These are phyloP conservation scores for Castanea sativa DNA, from an alignment of 306 rosid species.

Conservation along the genomic window DNA sequence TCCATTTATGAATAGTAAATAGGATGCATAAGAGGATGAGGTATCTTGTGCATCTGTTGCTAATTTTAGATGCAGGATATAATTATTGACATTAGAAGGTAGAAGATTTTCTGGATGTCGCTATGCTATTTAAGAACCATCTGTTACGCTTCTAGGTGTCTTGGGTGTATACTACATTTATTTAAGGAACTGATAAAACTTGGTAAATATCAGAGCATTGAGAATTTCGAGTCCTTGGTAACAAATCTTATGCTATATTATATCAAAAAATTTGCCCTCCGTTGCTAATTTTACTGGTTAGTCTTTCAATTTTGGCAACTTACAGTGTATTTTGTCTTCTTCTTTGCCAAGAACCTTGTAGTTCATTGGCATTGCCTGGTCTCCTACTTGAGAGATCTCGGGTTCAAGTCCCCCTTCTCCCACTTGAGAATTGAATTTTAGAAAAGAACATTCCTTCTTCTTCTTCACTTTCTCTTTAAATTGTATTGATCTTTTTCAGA, in stretches of 20 bases:
- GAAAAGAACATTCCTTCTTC: too few species aligned
- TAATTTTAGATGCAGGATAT: too few species aligned
- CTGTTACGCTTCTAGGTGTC: not conserved
- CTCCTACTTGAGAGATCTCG: too few species aligned
- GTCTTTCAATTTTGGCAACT: not conserved
- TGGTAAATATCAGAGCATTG: not conserved
- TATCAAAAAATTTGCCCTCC: not conserved
- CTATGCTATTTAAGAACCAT: not conserved
- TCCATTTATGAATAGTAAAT: not conserved
- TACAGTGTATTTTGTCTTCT: not conserved
- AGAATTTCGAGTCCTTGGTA: not conserved
- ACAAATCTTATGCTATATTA: not conserved
- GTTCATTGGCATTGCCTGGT: too few species aligned
- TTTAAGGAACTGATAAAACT: not conserved
- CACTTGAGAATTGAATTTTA: too few species aligned
- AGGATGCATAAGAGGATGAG: not conserved
- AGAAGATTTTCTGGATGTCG: not conserved
- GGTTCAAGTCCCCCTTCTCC: too few species aligned
- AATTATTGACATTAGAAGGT: not conserved
- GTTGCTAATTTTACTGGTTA: not conserved
- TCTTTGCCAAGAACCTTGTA: too few species aligned
- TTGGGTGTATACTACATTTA: not conserved
- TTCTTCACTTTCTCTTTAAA: not conserved
- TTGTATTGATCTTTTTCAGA: slow-evolving; percentile 1
- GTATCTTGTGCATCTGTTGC: too few species aligned